Evolutionary conservation across 441 rosid species (phyloP).

Genomic region (Breynia disticha): DNA sequence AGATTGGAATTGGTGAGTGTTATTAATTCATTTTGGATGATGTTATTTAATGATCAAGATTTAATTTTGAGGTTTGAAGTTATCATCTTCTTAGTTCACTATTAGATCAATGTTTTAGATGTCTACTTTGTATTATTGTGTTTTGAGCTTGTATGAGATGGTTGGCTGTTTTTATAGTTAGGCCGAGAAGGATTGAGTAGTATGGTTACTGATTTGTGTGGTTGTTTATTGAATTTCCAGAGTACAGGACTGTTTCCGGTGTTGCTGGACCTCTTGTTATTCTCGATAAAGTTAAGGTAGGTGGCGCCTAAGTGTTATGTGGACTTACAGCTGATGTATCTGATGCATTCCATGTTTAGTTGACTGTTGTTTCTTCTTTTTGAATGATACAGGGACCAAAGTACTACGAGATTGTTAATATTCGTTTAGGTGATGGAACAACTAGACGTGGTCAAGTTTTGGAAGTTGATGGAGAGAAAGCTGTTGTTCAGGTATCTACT

Average conservation of each 20-base stretch:
- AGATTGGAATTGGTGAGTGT: slow-evolving; percentile 88
- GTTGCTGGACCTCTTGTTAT: slow-evolving; percentile 93
- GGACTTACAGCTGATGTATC: neutral
- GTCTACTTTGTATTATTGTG: no score
- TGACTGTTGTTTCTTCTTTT: slow-evolving; percentile 14
- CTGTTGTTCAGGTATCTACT: slow-evolving; percentile 64
- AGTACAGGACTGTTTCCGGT: slow-evolving; percentile 88
- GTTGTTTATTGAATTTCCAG: slow-evolving; percentile 27
- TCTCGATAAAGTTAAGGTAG: slow-evolving; percentile 84
- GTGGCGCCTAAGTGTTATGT: neutral
- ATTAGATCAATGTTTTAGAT: no score
- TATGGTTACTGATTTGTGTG: neutral
- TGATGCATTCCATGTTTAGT: neutral
- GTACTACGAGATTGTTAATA: slow-evolving; percentile 92
- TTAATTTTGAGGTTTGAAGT: neutral
- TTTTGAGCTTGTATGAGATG: no score
- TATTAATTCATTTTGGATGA: neutral
- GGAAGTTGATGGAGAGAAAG: slow-evolving; percentile 98
- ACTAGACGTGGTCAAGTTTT: slow-evolving; percentile 90
- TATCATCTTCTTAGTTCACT: neutral
- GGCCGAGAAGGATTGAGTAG: neutral
- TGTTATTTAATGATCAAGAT: neutral
- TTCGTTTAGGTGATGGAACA: slow-evolving; percentile 82
- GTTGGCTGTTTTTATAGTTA: neutral
- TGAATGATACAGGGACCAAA: slow-evolving; percentile 63